Percentiles rank a stretch among this genome's conserved stretches.
These are phyloP conservation scores for Claviceps humidiphila DNA, from an alignment of 2,329 filamentous ascomycete species.

Conservation along the genomic window DNA sequence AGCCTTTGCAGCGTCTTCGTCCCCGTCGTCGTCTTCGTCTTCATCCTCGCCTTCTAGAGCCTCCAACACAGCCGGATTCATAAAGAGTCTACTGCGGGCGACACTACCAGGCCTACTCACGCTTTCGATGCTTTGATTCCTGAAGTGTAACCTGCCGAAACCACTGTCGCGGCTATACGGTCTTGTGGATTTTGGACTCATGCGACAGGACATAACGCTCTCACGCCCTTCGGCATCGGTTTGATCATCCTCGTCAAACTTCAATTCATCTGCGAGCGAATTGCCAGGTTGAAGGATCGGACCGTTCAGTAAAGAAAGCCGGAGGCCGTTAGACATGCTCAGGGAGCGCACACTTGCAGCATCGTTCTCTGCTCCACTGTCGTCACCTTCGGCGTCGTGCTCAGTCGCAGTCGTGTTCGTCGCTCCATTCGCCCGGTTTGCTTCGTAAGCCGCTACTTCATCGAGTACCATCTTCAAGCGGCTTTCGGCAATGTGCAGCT, in stretches of 20 bases:
- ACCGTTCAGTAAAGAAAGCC: conserved; percentile 56
- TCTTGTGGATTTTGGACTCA: conserved; percentile 33
- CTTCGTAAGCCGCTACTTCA: conserved; percentile 64
- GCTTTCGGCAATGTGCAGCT: conserved; percentile 79
- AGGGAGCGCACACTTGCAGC: conserved; percentile 57
- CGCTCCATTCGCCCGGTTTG: conserved; percentile 30
- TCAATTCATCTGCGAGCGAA: conserved; percentile 82
- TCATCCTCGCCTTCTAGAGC: conserved; percentile 42
- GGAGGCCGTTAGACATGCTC: conserved; percentile 58
- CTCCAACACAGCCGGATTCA: conserved; percentile 43
- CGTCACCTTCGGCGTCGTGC: conserved; percentile 47
- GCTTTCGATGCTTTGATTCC: conserved; percentile 47
- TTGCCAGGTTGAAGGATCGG: conserved; percentile 48
- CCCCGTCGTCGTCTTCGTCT: conserved; percentile 34
- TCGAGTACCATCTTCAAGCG: conserved; percentile 74
- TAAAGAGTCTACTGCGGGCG: conserved; percentile 36
- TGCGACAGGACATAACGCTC: conserved; percentile 39
- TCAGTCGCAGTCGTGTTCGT: conserved; percentile 22
- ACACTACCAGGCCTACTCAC: conserved; percentile 41
- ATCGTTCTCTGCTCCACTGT: conserved; percentile 53
- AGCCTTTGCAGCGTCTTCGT: conserved; percentile 28
- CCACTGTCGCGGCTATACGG: conserved; percentile 46
- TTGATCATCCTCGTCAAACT: conserved; percentile 62
- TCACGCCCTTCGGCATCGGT: conserved; percentile 60
- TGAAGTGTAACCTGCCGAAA: conserved; percentile 32